Base-by-base conservation (phyloP, 1,139 yeast genomes). In the Magnusiomyces sp. region DNA sequence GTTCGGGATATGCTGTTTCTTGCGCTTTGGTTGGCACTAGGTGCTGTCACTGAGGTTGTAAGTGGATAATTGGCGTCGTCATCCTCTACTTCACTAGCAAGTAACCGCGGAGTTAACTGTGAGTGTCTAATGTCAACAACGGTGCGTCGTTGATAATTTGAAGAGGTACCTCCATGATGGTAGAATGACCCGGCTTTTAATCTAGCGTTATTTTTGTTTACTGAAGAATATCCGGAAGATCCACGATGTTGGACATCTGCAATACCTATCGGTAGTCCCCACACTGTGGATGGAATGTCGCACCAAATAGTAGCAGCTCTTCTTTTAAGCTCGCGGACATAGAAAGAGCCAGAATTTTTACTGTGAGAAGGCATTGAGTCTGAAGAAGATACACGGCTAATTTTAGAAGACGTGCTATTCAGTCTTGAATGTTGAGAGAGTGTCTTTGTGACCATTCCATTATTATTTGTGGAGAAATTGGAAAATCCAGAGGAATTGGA, bases 41-140 rank as follows among this genome's bases (percentile, higher is more conserved):
- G 6, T 5, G 39, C 33, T 37, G 16, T 19, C n/a, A 13, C 39
- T 7, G 23, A 40, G 16, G 31, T 39, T 17, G 41, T 40, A 3
- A 43, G 14, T 5, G 47, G 37, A 17, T 31, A 42, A 23, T 50
- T 50, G 40, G 20, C 45, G 10, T 45, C 54, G n/a, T 52, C 78
- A 52, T 83, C 89, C 55, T 82, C 92, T 32, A 84, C 81, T 64
- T 85, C 95, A 13, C 84, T 79, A 1, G 92, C 92, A 53, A 85
- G 70, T 63, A 84, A 72, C 51, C 89, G 74, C n/a, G 86, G 87
- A 49, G 80, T 77, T 56, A 83, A 71, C 61, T 80, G 87, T 2
- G 90, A 86, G 62, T 84, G 92, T 55, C 83, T 80, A 60, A 83
- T 74, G 40, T 52, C 54, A 43, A 52, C 50, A 7, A 32, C 10